Evolutionary conservation across 2,329 filamentous ascomycete genomes (phyloP).

Genomic region (Colletotrichum endophyticum): DNA sequence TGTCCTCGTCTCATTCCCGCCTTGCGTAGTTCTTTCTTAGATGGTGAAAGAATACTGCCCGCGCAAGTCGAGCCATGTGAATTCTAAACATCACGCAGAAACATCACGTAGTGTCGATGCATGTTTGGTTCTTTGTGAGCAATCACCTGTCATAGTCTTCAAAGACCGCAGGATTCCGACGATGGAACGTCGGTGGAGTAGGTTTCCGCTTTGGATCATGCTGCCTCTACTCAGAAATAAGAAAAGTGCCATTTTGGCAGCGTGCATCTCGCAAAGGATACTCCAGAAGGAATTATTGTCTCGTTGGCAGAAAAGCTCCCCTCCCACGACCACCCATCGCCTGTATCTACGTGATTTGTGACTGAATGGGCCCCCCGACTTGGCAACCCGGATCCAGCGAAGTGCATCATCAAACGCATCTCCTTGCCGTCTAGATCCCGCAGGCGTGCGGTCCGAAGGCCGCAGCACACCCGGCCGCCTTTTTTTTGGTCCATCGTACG

Average conservation of each 20-base stretch:
- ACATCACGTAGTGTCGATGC: background rate
- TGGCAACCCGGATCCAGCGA: background rate
- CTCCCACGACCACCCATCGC: background rate
- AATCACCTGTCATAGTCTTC: background rate
- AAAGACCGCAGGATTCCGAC: background rate
- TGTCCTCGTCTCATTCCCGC: background rate
- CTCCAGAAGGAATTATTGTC: background rate
- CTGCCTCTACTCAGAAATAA: background rate
- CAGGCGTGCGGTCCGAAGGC: background rate
- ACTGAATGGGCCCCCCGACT: background rate
- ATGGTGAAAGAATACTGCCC: background rate
- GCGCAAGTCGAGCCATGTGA: background rate
- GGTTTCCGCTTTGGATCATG: background rate
- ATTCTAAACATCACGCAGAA: background rate
- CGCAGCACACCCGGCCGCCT: background rate
- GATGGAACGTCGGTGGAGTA: background rate
- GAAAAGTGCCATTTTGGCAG: background rate
- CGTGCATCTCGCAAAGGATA: background rate
- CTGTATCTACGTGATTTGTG: background rate
- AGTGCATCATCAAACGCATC: background rate
- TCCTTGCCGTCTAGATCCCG: background rate
- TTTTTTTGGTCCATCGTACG: background rate
- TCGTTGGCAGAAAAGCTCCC: background rate
- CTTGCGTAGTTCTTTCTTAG: accelerated
- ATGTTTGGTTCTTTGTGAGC: background rate